A percentile compares a stretch with the other conserved stretches of the same genome.
phyloP scores from a whole-genome alignment of 805 yeast species.

The Sugiyamaella lignohabitans region DNA sequence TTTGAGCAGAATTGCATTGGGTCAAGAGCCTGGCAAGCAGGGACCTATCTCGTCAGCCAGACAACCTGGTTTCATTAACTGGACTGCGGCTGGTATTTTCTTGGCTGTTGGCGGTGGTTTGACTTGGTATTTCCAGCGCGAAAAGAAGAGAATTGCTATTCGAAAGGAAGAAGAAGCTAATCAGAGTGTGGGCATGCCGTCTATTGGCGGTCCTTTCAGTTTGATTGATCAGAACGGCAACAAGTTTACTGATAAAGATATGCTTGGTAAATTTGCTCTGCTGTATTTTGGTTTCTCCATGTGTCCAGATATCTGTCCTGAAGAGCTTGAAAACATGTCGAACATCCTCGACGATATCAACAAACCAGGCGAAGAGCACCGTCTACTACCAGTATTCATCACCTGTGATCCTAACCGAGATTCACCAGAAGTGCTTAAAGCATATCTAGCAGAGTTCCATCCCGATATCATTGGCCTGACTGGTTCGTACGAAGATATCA shows the following conservation, averaged over 20 bases:
- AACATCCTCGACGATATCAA: constrained; percentile 60
- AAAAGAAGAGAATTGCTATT: constrained; percentile 66
- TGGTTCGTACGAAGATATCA: constrained; percentile 81
- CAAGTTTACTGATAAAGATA: constrained; percentile 67
- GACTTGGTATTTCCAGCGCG: constrained; percentile 64
- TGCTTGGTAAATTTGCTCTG: constrained; percentile 72
- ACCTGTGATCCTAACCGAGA: constrained; percentile 98
- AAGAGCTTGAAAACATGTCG: constrained; percentile 89
- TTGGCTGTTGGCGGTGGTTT: constrained; percentile 63
- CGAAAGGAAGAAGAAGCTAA: constrained; percentile 78
- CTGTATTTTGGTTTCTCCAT: constrained; percentile 96
- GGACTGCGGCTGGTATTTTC: constrained; percentile 74
- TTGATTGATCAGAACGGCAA: constrained; percentile 66
- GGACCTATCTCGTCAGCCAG: constrained; percentile 10
- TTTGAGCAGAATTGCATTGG: constrained; percentile 70
- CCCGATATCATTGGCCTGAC: constrained; percentile 85
- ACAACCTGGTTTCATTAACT: constrained; percentile 43
- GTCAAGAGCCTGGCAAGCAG: constrained; percentile 37
- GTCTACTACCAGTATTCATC: constrained; percentile 77
- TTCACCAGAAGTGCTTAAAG: constrained; percentile 74
- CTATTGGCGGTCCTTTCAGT: constrained; percentile 85
- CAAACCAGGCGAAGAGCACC: constrained; percentile 30
- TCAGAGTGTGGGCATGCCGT: constrained; percentile 85
- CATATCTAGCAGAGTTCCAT: constrained; percentile 84
- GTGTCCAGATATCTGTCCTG: constrained; percentile 98